Percentiles rank a stretch among this genome's conserved stretches.
phyloP scores from a whole-genome alignment of 495 filamentous ascomycete genomes.

The Aspergillus indologenus region DNA sequence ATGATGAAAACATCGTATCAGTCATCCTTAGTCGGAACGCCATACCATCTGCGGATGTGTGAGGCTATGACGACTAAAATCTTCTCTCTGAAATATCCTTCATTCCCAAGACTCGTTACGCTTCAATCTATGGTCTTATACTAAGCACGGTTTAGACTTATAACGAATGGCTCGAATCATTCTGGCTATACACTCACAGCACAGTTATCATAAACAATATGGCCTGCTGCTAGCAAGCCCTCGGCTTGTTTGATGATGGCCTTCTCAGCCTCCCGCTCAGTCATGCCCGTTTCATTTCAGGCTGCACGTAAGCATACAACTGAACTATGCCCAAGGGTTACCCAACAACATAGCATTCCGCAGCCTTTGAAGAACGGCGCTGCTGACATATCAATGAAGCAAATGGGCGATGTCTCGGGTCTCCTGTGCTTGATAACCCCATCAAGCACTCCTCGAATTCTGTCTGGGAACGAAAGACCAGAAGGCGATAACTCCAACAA shows the following conservation, averaged over 20 bases:
- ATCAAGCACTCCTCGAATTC: conserved; percentile 10
- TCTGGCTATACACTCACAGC: too few species aligned
- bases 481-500: conserved; percentile 38
- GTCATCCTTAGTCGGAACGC: conserved; percentile 50
- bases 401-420: neutral
- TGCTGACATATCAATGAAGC: neutral
- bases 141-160: too few species aligned
- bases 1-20: conserved; percentile 42
- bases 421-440: neutral
- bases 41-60: conserved; percentile 43
- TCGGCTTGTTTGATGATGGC: too few species aligned
- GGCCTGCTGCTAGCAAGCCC: too few species aligned
- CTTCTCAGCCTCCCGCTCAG: too few species aligned
- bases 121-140: neutral
- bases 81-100: conserved; percentile 35
- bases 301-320: neutral
- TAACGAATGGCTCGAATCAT: too few species aligned
- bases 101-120: neutral
- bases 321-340: neutral
- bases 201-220: too few species aligned
- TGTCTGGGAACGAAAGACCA: conserved; percentile 45
- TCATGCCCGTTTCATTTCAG: too few species aligned
- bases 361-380: neutral
- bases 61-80: conserved; percentile 38
- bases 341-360: neutral